These are phyloP conservation scores for Pulveroboletus sp. DNA, from an alignment of 768 basidiomycete species.

Conservation along the genomic window DNA sequence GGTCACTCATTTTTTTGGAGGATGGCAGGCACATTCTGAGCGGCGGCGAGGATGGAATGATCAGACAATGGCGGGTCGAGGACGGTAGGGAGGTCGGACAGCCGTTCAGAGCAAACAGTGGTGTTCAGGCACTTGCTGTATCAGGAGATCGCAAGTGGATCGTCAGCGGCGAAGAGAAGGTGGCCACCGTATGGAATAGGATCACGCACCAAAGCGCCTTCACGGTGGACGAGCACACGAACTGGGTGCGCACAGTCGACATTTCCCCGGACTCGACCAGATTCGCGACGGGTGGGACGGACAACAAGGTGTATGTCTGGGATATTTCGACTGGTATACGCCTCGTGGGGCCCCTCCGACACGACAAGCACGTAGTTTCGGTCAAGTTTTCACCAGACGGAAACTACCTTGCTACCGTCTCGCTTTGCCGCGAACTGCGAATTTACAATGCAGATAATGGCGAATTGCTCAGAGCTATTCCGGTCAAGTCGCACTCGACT, in stretches of 20 bases:
- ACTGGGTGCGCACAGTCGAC: background rate
- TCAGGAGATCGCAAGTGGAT: conserved; percentile 5
- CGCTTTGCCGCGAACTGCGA: conserved; percentile 3
- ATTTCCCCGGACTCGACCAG: conserved; percentile 6
- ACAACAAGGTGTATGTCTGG: conserved; percentile 8
- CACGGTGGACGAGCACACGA: conserved; percentile 1
- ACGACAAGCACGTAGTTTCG: conserved; percentile 1
- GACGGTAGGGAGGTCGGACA: conserved; percentile 6
- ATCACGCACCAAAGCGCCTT: background rate
- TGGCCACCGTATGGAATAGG: conserved; percentile 2
- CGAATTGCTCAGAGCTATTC: background rate
- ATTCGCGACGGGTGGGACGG: conserved; percentile 5
- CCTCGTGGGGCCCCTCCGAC: conserved; percentile 10
- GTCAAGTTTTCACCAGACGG: conserved; percentile 14
- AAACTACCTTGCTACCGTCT: background rate
- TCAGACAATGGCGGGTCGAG: conserved; percentile 5
- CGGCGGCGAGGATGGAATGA: background rate
- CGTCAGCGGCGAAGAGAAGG: conserved; percentile 1
- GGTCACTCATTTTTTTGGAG: conserved; percentile 1
- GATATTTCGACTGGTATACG: conserved; percentile 5
- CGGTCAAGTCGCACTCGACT: conserved; percentile 1
- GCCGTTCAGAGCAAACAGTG: background rate
- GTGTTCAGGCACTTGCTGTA: background rate
- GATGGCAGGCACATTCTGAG: conserved; percentile 5
- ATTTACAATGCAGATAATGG: conserved; percentile 8